Conservation (phyloP, 2,329 filamentous ascomycete genomes). For the Cercospora sojina region DNA sequence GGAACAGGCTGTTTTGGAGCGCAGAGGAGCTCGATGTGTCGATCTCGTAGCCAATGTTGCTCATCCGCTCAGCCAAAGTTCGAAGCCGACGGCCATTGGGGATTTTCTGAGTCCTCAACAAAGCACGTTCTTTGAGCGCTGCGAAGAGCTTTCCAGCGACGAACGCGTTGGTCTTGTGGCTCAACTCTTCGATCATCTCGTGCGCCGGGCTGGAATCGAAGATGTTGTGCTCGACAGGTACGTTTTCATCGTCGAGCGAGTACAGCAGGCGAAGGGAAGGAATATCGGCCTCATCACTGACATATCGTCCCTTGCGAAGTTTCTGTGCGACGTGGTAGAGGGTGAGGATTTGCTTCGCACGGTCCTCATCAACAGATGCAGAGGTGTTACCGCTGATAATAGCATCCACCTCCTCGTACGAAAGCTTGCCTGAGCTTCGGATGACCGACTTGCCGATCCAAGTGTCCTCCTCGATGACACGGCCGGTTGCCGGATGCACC, state of each 20-base stretch:
- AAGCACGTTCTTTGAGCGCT: slow-evolving; percentile 84
- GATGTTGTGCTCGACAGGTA: slow-evolving; percentile 93
- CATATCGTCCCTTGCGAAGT: slow-evolving; percentile 84
- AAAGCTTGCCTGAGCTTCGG: slow-evolving; percentile 83
- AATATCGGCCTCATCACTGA: slow-evolving; percentile 70
- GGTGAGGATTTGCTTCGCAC: slow-evolving; percentile 74
- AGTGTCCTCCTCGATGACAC: slow-evolving; percentile 77
- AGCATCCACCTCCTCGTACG: slow-evolving; percentile 81
- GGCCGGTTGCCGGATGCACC: slow-evolving; percentile 76
- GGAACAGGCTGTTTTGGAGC: slow-evolving; percentile 92
- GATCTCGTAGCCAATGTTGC: slow-evolving; percentile 82
- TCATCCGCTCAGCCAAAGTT: slow-evolving; percentile 92
- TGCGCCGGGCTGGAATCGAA: slow-evolving; percentile 87
- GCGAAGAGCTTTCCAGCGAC: slow-evolving; percentile 80
- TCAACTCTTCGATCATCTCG: slow-evolving; percentile 91
- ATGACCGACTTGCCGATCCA: slow-evolving; percentile 95
- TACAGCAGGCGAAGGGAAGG: slow-evolving; percentile 85
- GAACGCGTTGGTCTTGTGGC: slow-evolving; percentile 87
- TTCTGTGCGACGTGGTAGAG: slow-evolving; percentile 80
- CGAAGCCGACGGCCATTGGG: slow-evolving; percentile 86
- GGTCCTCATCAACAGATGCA: slow-evolving; percentile 61
- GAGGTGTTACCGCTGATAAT: slow-evolving; percentile 64
- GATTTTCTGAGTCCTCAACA: slow-evolving; percentile 80
- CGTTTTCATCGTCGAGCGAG: slow-evolving; percentile 96
- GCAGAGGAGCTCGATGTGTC: slow-evolving; percentile 86